These are phyloP conservation scores for Penicillium coprophilum DNA, from an alignment of 495 filamentous ascomycete genomes.

Conservation along the genomic window DNA sequence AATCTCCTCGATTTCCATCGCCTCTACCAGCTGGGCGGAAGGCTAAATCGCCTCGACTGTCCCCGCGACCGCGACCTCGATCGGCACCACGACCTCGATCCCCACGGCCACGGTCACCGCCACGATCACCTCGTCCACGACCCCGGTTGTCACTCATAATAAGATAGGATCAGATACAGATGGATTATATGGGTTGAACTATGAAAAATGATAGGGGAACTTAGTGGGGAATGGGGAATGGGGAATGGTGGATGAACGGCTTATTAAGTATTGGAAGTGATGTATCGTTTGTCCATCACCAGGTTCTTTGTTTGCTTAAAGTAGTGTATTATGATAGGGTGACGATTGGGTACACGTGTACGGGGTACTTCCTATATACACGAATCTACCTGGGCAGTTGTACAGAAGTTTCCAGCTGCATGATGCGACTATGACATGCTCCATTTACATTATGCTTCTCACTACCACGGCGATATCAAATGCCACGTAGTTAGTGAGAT, in stretches of 20 bases:
- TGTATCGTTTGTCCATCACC: not conserved
- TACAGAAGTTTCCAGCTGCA: not conserved
- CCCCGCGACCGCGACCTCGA: not conserved
- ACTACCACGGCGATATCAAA: too few species aligned
- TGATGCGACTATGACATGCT: not conserved
- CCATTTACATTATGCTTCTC: too few species aligned
- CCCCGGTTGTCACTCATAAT: slow-evolving; percentile 11
- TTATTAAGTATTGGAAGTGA: not conserved
- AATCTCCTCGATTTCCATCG: slow-evolving; percentile 1
- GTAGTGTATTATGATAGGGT: not conserved
- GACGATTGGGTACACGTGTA: not conserved
- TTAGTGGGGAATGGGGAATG: not conserved
- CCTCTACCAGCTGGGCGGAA: slow-evolving; percentile 6
- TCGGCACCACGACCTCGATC: slow-evolving; percentile 3
- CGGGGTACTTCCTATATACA: too few species aligned
- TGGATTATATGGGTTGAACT: not conserved
- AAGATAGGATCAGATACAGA: not conserved
- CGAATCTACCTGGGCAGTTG: not conserved
- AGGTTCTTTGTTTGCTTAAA: not conserved
- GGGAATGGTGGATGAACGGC: not conserved
- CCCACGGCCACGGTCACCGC: slow-evolving; percentile 1
- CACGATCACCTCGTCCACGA: slow-evolving; percentile 6
- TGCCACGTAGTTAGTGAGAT: not conserved
- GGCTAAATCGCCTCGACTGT: not conserved
- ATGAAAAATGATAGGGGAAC: not conserved